Base-by-base conservation (phyloP, 192 early-diverging fungal genomes). In the Allomyces macrogynus region DNA sequence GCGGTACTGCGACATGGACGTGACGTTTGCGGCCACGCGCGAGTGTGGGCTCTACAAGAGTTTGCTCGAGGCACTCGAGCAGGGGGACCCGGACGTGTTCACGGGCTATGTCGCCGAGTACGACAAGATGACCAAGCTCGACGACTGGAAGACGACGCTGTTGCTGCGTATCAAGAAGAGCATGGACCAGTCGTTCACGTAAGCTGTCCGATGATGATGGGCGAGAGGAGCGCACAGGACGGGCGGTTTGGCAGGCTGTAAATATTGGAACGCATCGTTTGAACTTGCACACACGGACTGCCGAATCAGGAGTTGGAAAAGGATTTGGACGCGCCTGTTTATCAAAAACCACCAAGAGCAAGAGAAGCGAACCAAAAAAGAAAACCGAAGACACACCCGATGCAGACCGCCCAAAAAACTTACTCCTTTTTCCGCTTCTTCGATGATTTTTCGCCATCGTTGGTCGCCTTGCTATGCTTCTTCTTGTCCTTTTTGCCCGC, bases 61-160 rank as follows among this genome's bases (percentile, higher is more conserved):
- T 11, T 80, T 97, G 10, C 61, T 89, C 61, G 84, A 77, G 0
- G 86, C 89, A 23, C 74, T 87, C 18, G 87, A 93, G 65, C 81
- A 77, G 62, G 80, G 78, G 60, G 93, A 96, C 73, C 72, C 85
- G 18, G 88, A 92, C 63, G 81, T 78, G 10, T 97, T 94, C 66
- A 91, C 90, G 7, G 79, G 84, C 67, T 78, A 79, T 24, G 86
- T 94, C 18, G 77, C 81, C 23, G 84, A 86, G 44, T 97, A 81
- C 77, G 93, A 99, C 73, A 77, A 84, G 63, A 71, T 96, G 63
- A 90, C 88, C 26, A 87, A 89, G 71, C 79, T 99, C 43, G 96
- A 99, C 78, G 81, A 82, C 71, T 99, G 96, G 96, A 99, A 96
- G 76, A 97, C 94, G 14, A 84, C 86, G 25, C 76, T 96, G 62